These are phyloP conservation scores for Gossypium raimondii DNA, from an alignment of 345 rosid species.

Conservation along the genomic window DNA sequence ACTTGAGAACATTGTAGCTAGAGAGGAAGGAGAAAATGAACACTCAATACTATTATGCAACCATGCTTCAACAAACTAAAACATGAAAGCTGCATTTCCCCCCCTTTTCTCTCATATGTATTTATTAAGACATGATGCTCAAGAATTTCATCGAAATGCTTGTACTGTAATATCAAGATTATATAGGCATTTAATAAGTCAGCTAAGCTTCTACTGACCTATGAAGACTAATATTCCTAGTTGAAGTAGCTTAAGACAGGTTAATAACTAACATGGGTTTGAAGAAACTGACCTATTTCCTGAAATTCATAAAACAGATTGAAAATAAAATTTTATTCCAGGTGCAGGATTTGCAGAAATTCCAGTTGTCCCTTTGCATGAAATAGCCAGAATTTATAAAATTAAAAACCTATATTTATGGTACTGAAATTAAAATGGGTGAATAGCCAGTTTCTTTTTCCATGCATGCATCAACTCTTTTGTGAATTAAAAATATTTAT, in stretches of 20 bases:
- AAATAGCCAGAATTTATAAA: background rate
- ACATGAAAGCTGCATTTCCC: background rate
- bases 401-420: background rate
- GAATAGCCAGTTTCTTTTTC: background rate
- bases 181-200: background rate
- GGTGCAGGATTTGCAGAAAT: background rate
- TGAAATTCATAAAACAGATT: background rate
- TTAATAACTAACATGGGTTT: background rate
- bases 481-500: background rate
- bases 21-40: background rate
- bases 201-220: conserved; percentile 8
- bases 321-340: background rate
- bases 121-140: background rate
- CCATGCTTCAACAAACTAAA: background rate
- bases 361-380: background rate
- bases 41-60: background rate
- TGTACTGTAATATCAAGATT: background rate
- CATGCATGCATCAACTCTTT: background rate
- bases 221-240: background rate
- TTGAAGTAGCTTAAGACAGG: background rate
- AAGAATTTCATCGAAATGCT: background rate
- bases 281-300: background rate
- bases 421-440: background rate
- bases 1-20: background rate
- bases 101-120: background rate